phyloP scores from a whole-genome alignment of 768 basidiomycete species.

The Paxillus rubicundulus region DNA sequence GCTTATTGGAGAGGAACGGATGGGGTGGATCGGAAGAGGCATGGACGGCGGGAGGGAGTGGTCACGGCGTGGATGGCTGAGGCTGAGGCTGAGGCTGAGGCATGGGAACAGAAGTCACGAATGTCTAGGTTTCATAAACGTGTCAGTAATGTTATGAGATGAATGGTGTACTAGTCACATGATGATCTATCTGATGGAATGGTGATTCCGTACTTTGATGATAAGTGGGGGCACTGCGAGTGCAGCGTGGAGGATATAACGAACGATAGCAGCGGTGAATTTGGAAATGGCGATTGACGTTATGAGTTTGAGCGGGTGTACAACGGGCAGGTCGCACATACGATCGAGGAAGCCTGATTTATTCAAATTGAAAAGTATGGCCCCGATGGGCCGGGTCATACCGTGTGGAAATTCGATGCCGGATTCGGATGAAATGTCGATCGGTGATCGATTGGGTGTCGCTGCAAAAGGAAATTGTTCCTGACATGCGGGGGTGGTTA shows the following conservation, averaged over 20 bases:
- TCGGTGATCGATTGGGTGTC: neutral
- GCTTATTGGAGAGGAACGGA: neutral
- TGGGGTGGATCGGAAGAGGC: no score
- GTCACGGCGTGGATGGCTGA: neutral
- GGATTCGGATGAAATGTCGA: neutral
- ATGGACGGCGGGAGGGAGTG: no score
- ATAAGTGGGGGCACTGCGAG: no score
- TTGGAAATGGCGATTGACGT: neutral
- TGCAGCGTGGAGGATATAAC: no score
- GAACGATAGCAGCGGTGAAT: neutral
- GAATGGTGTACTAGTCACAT: no score
- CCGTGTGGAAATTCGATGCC: neutral
- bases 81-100: no score
- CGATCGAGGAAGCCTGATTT: no score
- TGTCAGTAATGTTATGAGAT: neutral
- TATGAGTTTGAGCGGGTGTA: neutral
- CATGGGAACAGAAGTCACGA: no score
- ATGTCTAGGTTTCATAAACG: no score
- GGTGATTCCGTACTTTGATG: no score
- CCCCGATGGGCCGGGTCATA: no score
- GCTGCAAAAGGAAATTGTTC: neutral
- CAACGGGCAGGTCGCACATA: neutral
- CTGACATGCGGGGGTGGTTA: constrained; percentile 1
- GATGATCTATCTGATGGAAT: no score
- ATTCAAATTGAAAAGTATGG: neutral